Evolutionary conservation across 2,329 filamentous ascomycete species (phyloP).

Genomic region (Xylaria sp.): DNA sequence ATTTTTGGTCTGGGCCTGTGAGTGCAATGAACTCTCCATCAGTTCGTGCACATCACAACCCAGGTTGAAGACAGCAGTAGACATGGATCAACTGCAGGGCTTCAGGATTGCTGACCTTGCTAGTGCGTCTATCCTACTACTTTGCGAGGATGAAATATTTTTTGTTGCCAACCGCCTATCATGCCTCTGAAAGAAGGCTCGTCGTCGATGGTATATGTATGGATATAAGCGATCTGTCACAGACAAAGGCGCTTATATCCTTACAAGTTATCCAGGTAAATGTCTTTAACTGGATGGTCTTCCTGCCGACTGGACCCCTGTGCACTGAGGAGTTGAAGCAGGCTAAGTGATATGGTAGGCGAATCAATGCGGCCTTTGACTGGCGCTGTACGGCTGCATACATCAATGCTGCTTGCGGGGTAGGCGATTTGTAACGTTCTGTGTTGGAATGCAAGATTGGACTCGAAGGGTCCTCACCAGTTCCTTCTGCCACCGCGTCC

Average conservation of each 20-base stretch:
- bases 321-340: background rate
- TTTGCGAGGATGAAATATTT: background rate
- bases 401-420: background rate
- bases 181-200: background rate
- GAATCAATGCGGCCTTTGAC: background rate
- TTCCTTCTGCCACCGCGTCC: constrained; percentile 47
- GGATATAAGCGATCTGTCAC: background rate
- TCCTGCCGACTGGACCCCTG: background rate
- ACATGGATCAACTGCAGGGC: background rate
- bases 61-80: background rate
- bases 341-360: background rate
- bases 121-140: background rate
- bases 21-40: background rate
- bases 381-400: background rate
- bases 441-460: background rate
- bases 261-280: background rate
- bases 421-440: background rate
- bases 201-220: background rate
- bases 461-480: constrained; percentile 41
- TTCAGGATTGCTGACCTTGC: background rate
- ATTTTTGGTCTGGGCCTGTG: background rate
- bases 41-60: background rate
- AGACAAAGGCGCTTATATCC: background rate
- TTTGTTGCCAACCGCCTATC: background rate
- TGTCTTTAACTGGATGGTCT: background rate